Conservation (phyloP, 495 filamentous ascomycete species). For the Friedmanniomyces simplex region DNA sequence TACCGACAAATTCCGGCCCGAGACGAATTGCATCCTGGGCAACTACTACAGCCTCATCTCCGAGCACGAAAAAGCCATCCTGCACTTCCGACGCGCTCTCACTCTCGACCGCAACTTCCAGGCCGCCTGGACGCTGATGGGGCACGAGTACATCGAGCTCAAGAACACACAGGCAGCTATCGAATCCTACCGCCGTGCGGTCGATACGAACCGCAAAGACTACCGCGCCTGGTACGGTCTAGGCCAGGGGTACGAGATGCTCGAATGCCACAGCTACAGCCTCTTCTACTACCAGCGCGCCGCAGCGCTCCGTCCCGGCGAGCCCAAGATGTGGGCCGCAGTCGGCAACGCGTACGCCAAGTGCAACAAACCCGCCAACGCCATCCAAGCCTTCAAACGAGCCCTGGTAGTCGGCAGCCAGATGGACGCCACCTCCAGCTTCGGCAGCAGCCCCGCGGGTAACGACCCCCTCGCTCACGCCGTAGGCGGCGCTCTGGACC, state of each 20-base stretch:
- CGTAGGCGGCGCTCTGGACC: constrained; percentile 57
- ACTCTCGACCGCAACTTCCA: constrained; percentile 86
- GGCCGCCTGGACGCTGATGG: constrained; percentile 98
- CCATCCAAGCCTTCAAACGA: constrained; percentile 88
- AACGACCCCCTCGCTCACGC: constrained; percentile 12
- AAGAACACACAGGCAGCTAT: constrained; percentile 99
- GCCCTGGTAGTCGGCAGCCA: constrained; percentile 76
- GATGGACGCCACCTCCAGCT: constrained; percentile 46
- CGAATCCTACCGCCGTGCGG: constrained; percentile 89
- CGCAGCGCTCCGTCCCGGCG: constrained; percentile 78
- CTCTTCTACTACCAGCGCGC: constrained; percentile 97
- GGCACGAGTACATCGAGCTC: constrained; percentile 97
- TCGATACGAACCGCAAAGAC: constrained; percentile 92
- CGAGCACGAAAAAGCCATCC: constrained; percentile 93
- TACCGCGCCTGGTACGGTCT: constrained; percentile 98
- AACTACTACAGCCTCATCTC: constrained; percentile 94
- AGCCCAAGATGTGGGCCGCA: constrained; percentile 98
- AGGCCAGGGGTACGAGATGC: constrained; percentile 91
- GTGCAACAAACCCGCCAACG: constrained; percentile 70
- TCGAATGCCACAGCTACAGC: constrained; percentile 95
- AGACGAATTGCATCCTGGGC: constrained; percentile 92
- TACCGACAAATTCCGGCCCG: constrained; percentile 91
- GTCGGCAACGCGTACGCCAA: constrained; percentile 84
- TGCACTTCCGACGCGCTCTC: constrained; percentile 95
- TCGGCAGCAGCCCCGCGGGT: constrained; percentile 22